These are phyloP conservation scores for Fusarium sororula DNA, from an alignment of 2,329 filamentous ascomycete species.

Conservation along the genomic window DNA sequence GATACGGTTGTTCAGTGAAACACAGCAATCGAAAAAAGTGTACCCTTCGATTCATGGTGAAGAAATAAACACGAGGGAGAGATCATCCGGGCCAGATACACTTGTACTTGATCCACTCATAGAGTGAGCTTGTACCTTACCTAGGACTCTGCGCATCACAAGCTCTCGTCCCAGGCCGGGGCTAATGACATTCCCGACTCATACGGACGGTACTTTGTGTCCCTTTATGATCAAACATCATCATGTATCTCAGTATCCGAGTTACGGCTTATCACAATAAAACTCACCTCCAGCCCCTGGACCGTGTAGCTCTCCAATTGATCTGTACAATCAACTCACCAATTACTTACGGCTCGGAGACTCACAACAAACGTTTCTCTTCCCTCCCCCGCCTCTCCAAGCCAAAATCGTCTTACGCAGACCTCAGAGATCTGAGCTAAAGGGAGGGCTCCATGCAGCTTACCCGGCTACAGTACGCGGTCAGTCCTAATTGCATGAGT, in stretches of 20 bases:
- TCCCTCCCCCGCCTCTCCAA: conserved; percentile 5
- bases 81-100: conserved; percentile 11
- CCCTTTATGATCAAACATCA: neutral
- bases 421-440: conserved; percentile 5
- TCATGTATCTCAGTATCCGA: neutral
- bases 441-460: conserved; percentile 17
- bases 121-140: conserved; percentile 8
- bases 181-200: neutral
- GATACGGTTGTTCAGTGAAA: neutral
- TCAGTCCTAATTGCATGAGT: neutral
- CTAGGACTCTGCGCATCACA: conserved; percentile 21
- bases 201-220: neutral
- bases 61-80: conserved; percentile 9
- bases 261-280: neutral
- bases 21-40: neutral
- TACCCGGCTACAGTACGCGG: neutral
- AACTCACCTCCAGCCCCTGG: neutral
- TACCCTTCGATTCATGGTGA: neutral
- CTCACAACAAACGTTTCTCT: neutral
- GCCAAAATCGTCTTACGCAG: conserved; percentile 12
- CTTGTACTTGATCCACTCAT: conserved; percentile 10
- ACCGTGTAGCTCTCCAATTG: neutral
- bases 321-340: neutral
- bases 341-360: neutral
- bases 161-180: neutral